Evolutionary conservation across 352 stramenopile species (phyloP).

Genomic region (Phytophthora pluvialis): DNA sequence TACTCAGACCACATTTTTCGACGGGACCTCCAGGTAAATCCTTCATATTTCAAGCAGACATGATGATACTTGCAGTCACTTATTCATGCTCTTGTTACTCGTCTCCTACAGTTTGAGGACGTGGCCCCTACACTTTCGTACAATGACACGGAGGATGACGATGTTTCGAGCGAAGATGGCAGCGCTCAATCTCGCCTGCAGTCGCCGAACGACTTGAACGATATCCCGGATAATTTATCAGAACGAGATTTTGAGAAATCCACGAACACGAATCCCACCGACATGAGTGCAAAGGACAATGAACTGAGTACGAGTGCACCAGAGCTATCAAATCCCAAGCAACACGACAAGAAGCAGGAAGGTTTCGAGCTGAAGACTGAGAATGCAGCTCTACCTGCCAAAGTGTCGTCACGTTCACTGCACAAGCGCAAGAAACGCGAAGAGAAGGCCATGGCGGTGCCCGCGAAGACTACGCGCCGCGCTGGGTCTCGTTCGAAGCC

Average conservation of each 20-base stretch:
- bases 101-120: slow-evolving; percentile 18
- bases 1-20: slow-evolving; percentile 80
- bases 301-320: no score
- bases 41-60: not conserved
- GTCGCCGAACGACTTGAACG: slow-evolving; percentile 6
- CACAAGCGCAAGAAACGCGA: slow-evolving; percentile 52
- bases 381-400: not conserved
- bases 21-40: slow-evolving; percentile 53
- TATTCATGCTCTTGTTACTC: not conserved
- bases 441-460: slow-evolving; percentile 26
- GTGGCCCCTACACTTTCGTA: slow-evolving; percentile 43
- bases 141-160: slow-evolving; percentile 71
- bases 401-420: slow-evolving; percentile 12
- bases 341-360: no score
- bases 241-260: slow-evolving; percentile 5
- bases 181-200: not conserved
- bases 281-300: no score
- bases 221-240: slow-evolving; percentile 21
- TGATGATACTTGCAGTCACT: slow-evolving; percentile 3
- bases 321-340: no score
- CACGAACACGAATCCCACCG: not conserved
- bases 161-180: slow-evolving; percentile 47
- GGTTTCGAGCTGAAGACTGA: no score
- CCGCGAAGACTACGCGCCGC: slow-evolving; percentile 17
- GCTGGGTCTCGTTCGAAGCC: slow-evolving; percentile 7